Evolutionary conservation across 495 filamentous ascomycete genomes (phyloP).

Genomic region (Staphylotrichum longicolle): DNA sequence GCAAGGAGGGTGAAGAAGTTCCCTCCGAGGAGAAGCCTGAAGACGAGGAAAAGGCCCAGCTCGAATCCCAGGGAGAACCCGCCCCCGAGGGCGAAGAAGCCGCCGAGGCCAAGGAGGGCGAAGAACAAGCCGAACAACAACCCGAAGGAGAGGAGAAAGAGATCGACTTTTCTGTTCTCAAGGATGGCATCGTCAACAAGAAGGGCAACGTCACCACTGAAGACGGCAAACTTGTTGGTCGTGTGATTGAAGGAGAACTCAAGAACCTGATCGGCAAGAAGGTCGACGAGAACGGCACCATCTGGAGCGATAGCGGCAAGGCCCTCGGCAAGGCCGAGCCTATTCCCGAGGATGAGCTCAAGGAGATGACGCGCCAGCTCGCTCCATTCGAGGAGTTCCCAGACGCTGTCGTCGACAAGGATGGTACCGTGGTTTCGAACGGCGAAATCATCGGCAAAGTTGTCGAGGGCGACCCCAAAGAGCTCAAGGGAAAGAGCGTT

Average conservation of each 20-base stretch:
- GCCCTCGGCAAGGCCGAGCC: constrained; percentile 72
- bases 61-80: not conserved
- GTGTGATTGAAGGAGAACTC: constrained; percentile 64
- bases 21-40: not conserved
- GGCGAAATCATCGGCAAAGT: constrained; percentile 70
- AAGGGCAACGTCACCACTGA: constrained; percentile 70
- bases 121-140: not conserved
- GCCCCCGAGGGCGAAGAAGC: not conserved
- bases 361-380: constrained; percentile 56
- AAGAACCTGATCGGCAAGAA: constrained; percentile 67
- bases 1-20: too few relatives aligned
- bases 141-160: not conserved
- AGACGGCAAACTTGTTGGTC: constrained; percentile 66
- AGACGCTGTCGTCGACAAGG: constrained; percentile 62
- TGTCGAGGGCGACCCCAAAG: constrained; percentile 70
- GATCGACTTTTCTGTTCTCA: constrained; percentile 54
- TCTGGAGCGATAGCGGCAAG: constrained; percentile 71
- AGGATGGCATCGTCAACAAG: constrained; percentile 73
- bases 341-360: constrained; percentile 70
- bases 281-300: constrained; percentile 67
- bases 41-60: constrained; percentile 12
- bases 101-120: too few relatives aligned
- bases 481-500: constrained; percentile 67
- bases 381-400: constrained; percentile 74
- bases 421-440: constrained; percentile 62